Conservation (phyloP, 2,329 filamentous ascomycete genomes). For the Colletotrichum sp. region DNA sequence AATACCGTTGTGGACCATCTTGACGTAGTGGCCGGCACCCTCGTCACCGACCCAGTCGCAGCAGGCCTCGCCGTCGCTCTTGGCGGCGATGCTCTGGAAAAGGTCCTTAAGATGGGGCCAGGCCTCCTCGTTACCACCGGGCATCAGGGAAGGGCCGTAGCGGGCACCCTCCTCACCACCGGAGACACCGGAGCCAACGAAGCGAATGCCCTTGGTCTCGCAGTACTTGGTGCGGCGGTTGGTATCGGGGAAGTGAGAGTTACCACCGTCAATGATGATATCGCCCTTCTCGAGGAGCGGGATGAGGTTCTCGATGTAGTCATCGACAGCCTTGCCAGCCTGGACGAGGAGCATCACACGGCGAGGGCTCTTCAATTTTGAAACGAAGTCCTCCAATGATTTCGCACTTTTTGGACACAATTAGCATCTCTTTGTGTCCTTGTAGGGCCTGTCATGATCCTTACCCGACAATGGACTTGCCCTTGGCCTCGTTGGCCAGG, state of each 20-base stretch:
- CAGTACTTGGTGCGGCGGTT: conserved; percentile 97
- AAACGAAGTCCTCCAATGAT: rapidly evolving
- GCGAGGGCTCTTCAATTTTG: conserved; percentile 90
- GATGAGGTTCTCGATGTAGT: conserved; percentile 96
- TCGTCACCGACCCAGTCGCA: conserved; percentile 99
- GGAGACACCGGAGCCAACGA: conserved; percentile 96
- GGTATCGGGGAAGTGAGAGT: conserved; percentile 99
- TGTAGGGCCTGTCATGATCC: not conserved
- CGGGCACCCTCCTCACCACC: conserved; percentile 99
- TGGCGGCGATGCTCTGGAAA: conserved; percentile 96
- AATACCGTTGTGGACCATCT: conserved; percentile 99
- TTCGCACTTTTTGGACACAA: conserved; percentile 69
- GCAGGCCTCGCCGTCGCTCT: conserved; percentile 96
- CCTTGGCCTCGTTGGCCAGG: conserved; percentile 89
- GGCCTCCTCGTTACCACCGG: conserved; percentile 96
- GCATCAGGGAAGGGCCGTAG: conserved; percentile 97
- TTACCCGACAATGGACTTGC: conserved; percentile 80
- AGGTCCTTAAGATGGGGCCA: conserved; percentile 99
- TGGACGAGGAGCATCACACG: conserved; percentile 99
- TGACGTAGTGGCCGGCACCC: conserved; percentile 99
- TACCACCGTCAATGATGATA: conserved; percentile 99
- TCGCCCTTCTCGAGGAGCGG: conserved; percentile 84
- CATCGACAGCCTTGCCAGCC: conserved; percentile 96
- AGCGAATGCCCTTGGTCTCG: conserved; percentile 84
- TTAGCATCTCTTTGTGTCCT: conserved; percentile 68